Base-by-base conservation (phyloP, 1,284 basidiomycete species). In the Leccinum ponderosum region DNA sequence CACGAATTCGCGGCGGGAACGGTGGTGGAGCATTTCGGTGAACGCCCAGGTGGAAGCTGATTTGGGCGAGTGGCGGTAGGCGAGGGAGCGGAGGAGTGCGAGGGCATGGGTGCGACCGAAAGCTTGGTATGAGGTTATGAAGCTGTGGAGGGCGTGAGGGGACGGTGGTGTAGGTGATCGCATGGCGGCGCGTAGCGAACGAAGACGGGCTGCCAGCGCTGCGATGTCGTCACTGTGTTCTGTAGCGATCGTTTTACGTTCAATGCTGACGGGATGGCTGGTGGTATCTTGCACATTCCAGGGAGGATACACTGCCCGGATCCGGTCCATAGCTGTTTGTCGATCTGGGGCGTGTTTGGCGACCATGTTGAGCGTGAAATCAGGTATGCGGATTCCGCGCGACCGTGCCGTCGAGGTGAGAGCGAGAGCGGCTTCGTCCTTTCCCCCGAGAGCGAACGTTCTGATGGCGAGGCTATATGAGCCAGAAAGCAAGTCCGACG, bases 1-100 rank as follows among this genome's bases (percentile, higher is more conserved):
- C 7, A 50, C 47, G 31, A 54, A 58, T 53, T 75, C 65, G 50
- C 67, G 67, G 58, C 29, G 29, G 29, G 9, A 31, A 9, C 9
- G 29, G 29, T 76, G 70, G 60, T 74, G 67, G 2, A 75, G 69
- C 73, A 81, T 76, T 59, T 80, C 75, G 5, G 76, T 71, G 42
- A 79, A 69, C 0, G 65, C 72, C 78, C 78, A 80, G 6, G 64
- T 56, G 4, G 71, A 58, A 1, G 69, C 63, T 15, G 73, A 65
- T 61, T 64, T 73, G 0, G 60, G 53, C 2, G 73, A 74, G 20
- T 72, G 63, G 12, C 60, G 67, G 39, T 60, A 64, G 11, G 71
- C 73, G 17, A 67, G 60, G 3, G 64, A 50, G 39, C 67, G 69
- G 22, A 76, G 70, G 51, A 71, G 62, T 4, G 54, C 9, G 51